These are phyloP conservation scores for Magnusiomyces tetraspermus DNA, from an alignment of 1,139 yeast species.

Conservation along the genomic window DNA sequence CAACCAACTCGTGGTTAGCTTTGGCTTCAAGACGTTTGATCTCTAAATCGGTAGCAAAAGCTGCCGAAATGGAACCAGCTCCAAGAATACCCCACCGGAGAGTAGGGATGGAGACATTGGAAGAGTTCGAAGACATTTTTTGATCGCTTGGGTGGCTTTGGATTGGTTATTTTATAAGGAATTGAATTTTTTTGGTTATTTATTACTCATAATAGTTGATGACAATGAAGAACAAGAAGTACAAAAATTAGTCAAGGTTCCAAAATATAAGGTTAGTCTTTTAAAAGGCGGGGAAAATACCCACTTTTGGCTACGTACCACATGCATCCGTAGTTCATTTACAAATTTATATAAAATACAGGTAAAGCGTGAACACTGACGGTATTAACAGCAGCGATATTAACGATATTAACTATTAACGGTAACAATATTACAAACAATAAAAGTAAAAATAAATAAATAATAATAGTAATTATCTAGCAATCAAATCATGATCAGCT, in stretches of 20 bases:
- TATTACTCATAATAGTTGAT: too few relatives aligned
- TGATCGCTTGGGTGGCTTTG: not conserved
- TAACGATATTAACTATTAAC: not conserved
- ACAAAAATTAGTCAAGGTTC: too few relatives aligned
- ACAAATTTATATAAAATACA: too few relatives aligned
- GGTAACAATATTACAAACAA: not conserved
- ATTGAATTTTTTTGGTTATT: not conserved
- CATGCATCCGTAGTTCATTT: too few relatives aligned
- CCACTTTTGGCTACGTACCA: too few relatives aligned
- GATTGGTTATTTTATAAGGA: not conserved
- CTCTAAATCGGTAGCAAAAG: constrained; percentile 26
- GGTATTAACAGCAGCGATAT: not conserved
- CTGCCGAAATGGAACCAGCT: constrained; percentile 26
- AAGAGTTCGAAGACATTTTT: not conserved
- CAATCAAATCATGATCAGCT: not conserved
- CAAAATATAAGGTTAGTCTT: too few relatives aligned
- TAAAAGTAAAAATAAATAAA: not conserved
- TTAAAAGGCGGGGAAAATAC: too few relatives aligned
- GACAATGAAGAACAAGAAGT: too few relatives aligned
- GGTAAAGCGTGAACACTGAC: too few relatives aligned
- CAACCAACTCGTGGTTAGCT: constrained; percentile 28
- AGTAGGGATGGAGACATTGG: constrained; percentile 9
- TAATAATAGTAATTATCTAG: not conserved
- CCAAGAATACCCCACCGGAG: constrained; percentile 16
- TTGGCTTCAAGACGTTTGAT: constrained; percentile 26